Conservation (phyloP, 805 yeast species). For the Wickerhamomyces alni region DNA sequence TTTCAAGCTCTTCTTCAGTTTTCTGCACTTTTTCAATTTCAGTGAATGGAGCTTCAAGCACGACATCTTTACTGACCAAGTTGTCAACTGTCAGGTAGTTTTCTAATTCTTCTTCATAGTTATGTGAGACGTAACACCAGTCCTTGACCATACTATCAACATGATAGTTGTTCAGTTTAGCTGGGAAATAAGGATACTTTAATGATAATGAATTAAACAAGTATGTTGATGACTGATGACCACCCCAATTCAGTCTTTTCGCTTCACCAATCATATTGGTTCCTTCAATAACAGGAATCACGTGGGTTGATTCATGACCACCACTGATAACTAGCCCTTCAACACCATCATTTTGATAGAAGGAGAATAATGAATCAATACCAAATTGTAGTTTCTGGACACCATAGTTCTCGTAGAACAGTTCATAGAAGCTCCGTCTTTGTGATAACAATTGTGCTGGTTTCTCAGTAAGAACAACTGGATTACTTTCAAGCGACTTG, state of each 20-base stretch:
- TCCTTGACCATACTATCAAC: constrained; percentile 64
- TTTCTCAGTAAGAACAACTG: constrained; percentile 75
- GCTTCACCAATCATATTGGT: constrained; percentile 58
- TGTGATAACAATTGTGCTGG: constrained; percentile 67
- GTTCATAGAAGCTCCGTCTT: constrained; percentile 69
- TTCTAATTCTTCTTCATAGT: constrained; percentile 61
- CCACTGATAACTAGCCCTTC: constrained; percentile 76
- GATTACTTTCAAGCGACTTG: constrained; percentile 57
- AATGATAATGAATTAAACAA: constrained; percentile 58
- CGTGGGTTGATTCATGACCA: constrained; percentile 76
- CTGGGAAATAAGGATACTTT: constrained; percentile 90
- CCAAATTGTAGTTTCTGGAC: constrained; percentile 77
- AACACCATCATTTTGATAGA: constrained; percentile 49
- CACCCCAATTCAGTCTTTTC: constrained; percentile 91
- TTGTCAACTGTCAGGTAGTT: constrained; percentile 52
- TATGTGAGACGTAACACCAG: constrained; percentile 68
- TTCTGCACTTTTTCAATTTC: constrained; percentile 65
- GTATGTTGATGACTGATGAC: constrained; percentile 62
- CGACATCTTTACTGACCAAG: constrained; percentile 64
- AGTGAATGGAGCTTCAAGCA: constrained; percentile 76
- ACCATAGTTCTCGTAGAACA: constrained; percentile 77
- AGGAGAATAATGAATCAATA: constrained; percentile 76
- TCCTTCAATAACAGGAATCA: constrained; percentile 78
- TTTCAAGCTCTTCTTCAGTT: constrained; percentile 73
- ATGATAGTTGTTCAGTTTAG: constrained; percentile 58